Base-by-base conservation (phyloP, 257 asterid species). In the Capsicum pubescens region DNA sequence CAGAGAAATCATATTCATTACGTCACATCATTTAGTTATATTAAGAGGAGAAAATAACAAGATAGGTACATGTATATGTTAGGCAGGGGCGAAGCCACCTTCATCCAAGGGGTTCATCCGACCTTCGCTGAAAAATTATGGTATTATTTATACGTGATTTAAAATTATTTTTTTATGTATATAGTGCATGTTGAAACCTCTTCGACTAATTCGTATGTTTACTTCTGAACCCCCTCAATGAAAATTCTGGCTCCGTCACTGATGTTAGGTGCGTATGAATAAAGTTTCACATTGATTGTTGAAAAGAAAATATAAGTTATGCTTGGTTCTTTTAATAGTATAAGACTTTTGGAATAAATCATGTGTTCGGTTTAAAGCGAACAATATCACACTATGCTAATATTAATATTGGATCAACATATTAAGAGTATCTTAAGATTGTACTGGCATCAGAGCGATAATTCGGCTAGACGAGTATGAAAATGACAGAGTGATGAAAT, bases 401-500 rank as follows among this genome's bases (percentile, higher is more conserved):
- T 26, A 26, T 26, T 26, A 26, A 26, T 26, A 26, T 26, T 26
- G 2, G 32, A 26, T 26, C 32, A 26, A 26, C 32, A 26, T 26
- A 26, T 1, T 26, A 60, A 60, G 0, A 60, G 6, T 21, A 61
- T 61, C 11, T 58, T 9, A 1, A 3, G 0, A 19, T 0, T 9
- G 3, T 19, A 19, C 0, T 4, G 0, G 2, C 0, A 21, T 61
- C 0, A 13, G 11, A 4, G 3, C 1, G 0, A 61, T 10, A 1
- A 10, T 61, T 19, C 15, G 5, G 21, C 0, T 15, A 61, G 4
- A 19, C 10, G 0, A 19, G 11, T 61, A 61, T 19, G 2, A 9
- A 19, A 0, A 9, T 61, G 0, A 9, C 7, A n/a, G 11, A 10
- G 36, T 61, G 3, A 61, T 61, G 15, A 9, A 1, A 4, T 61